A percentile compares a stretch with the other conserved stretches of the same genome.
Conservation (phyloP, 257 asterid genomes). For the Solanum habrochaites region DNA sequence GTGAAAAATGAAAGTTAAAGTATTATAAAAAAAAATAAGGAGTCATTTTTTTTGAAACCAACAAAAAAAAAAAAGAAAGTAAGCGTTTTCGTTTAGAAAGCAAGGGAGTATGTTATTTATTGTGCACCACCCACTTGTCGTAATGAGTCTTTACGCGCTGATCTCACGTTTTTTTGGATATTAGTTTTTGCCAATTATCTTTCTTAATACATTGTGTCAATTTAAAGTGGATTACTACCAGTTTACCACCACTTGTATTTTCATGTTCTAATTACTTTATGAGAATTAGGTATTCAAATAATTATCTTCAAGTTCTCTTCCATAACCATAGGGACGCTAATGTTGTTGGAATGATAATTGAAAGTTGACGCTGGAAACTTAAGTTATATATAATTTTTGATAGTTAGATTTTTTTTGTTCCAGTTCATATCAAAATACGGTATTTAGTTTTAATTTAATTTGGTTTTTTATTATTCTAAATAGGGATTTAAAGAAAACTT, state of each 20-base stretch:
- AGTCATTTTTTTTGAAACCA: no score
- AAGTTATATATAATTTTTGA: no score
- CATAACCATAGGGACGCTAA: no score
- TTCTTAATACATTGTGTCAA: background rate
- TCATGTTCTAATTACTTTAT: background rate
- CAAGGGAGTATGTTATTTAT: no score
- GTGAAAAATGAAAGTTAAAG: no score
- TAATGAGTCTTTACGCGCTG: constrained; percentile 10
- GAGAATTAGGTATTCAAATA: no score
- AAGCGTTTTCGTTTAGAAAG: no score
- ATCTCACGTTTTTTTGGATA: background rate
- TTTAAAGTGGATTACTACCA: background rate
- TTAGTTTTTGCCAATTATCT: background rate
- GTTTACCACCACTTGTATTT: background rate
- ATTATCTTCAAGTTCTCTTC: no score
- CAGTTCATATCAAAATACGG: background rate
- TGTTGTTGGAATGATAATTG: background rate
- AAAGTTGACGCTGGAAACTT: background rate
- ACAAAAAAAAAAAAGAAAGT: no score
- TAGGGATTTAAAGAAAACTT: background rate
- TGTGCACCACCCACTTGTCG: background rate
- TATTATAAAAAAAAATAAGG: no score
- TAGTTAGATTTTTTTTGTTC: background rate
- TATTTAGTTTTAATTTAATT: background rate
- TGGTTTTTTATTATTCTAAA: background rate